phyloP scores from a whole-genome alignment of 2,329 filamentous ascomycete genomes.

The Penicillium italicum region DNA sequence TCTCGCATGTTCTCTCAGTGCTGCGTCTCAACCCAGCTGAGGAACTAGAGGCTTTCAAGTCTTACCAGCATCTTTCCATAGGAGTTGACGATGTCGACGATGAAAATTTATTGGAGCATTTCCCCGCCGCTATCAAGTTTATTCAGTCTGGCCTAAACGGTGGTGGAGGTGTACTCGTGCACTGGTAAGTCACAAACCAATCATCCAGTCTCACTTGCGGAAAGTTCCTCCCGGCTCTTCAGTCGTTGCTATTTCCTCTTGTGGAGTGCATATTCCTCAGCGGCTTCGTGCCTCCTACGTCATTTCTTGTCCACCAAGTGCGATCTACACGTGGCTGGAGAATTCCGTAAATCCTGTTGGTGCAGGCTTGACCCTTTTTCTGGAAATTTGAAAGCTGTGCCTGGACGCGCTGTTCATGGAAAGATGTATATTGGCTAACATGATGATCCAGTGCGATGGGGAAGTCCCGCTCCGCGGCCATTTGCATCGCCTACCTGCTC shows the following conservation, averaged over 20 bases:
- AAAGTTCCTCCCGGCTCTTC: neutral
- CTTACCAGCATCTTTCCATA: slow-evolving; percentile 70
- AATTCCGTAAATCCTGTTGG: slow-evolving; percentile 1
- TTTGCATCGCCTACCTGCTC: slow-evolving; percentile 81
- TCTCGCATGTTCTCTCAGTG: slow-evolving; percentile 90
- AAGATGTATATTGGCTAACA: slow-evolving; percentile 9
- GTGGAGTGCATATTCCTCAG: neutral
- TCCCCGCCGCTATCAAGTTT: slow-evolving; percentile 74
- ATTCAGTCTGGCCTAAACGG: slow-evolving; percentile 70
- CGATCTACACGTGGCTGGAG: slow-evolving; percentile 15
- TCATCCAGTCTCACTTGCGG: neutral
- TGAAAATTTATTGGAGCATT: slow-evolving; percentile 77
- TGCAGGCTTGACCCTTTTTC: slow-evolving; percentile 4
- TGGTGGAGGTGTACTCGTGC: slow-evolving; percentile 61
- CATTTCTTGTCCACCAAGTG: slow-evolving; percentile 11
- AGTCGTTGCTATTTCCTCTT: neutral
- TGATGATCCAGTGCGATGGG: slow-evolving; percentile 76
- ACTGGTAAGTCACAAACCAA: slow-evolving; percentile 58
- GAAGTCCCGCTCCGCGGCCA: slow-evolving; percentile 85
- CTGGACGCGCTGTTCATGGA: neutral
- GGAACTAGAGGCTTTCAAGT: slow-evolving; percentile 54
- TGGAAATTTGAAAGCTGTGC: neutral
- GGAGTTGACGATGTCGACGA: slow-evolving; percentile 90
- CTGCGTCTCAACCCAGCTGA: slow-evolving; percentile 59
- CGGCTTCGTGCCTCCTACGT: slow-evolving; percentile 14